Base-by-base conservation (phyloP, 2,329 filamentous ascomycete genomes). In the Ophiostoma sp. region DNA sequence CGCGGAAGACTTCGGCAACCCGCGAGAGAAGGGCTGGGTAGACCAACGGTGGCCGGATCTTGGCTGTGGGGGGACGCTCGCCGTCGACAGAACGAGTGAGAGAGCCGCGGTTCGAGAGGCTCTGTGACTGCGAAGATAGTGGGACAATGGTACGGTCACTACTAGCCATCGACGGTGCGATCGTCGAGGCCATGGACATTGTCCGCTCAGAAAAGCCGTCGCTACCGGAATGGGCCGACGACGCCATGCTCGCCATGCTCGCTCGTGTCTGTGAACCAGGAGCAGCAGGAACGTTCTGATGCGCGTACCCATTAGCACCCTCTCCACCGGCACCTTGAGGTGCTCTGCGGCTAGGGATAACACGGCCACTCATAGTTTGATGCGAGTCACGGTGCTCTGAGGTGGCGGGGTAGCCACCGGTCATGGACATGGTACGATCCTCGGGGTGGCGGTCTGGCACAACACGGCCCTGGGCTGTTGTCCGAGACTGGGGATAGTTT, bases 341-440 rank as follows among this genome's bases (percentile, higher is more conserved):
- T n/a, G 69, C 70, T 3, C 81, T 83, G 78, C 91, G 85, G 74
- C 89, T 91, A 2, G 95, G 95, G 72, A 99, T 96, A 27, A 96
- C 84, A 73, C 95, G 87, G 64, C 95, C 95, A 76, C 91, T 96
- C 87, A 94, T 96, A 5, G 93, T 97, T 78, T 97, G 94, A 77
- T 95, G 90, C 62, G 93, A 82, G 74, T 91, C 90, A 70, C 86
- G 84, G 73, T 96, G 84, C 73, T 96, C 92, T 67, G 69, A 58
- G 3, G 89, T 84, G 73, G 92, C 77, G 70, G 81, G 83, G 27
- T 77, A 91, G 9, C 91, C 92, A 5, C 90, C 95, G 89, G 90
- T 95, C 89, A 99, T 89, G 63, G 94, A 97, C 95, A 98, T 98
- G 71, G 95, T 89, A 69, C 95, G 87, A 78, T 98, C 94, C 74